phyloP scores from a whole-genome alignment of 768 basidiomycete genomes.

The Amanita rimosa region DNA sequence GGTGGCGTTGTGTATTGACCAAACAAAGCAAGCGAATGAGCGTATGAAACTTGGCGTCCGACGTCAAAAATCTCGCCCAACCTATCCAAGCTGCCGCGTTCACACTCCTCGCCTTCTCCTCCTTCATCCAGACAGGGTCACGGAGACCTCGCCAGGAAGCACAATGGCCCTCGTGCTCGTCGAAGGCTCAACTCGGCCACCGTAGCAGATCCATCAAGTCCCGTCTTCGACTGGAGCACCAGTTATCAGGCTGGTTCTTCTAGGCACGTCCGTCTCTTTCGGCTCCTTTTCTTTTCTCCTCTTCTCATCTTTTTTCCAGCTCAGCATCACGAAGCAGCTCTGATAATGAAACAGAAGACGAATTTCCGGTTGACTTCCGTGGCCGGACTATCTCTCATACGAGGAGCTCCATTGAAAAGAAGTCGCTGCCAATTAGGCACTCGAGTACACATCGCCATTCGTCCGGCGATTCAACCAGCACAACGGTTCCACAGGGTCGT shows the following conservation, averaged over 20 bases:
- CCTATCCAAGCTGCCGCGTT: slow-evolving; percentile 55
- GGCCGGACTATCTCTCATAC: slow-evolving; percentile 29
- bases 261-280: slow-evolving; percentile 32
- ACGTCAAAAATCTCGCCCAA: background rate
- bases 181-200: slow-evolving; percentile 22
- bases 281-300: background rate
- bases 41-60: background rate
- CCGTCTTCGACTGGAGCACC: slow-evolving; percentile 63
- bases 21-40: background rate
- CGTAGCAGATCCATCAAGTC: slow-evolving; percentile 13
- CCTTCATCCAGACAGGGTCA: slow-evolving; percentile 50
- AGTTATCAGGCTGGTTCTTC: slow-evolving; percentile 84
- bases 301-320: slow-evolving; percentile 18
- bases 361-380: slow-evolving; percentile 24
- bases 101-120: slow-evolving; percentile 68
- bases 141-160: slow-evolving; percentile 32
- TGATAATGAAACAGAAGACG: slow-evolving; percentile 51
- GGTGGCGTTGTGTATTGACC: background rate
- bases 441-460: slow-evolving; percentile 23
- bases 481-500: slow-evolving; percentile 22
- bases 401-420: slow-evolving; percentile 15
- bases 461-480: slow-evolving; percentile 28
- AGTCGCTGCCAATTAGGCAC: slow-evolving; percentile 18
- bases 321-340: slow-evolving; percentile 41
- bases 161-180: slow-evolving; percentile 23